Evolutionary conservation across 2,329 filamentous ascomycete species (phyloP).

Genomic region (Whalleya microplaca): DNA sequence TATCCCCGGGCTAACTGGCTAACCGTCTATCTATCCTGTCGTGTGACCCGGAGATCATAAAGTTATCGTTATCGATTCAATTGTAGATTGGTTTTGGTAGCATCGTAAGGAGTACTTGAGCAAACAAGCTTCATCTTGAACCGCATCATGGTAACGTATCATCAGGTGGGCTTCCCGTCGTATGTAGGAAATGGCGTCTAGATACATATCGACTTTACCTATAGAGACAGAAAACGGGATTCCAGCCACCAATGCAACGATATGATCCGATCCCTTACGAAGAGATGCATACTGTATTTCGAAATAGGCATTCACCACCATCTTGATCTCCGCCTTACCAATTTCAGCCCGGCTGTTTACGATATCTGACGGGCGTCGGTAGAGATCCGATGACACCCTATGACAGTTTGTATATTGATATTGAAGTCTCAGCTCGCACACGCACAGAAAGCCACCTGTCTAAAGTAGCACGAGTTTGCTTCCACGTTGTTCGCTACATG

Average conservation of each 20-base stretch:
- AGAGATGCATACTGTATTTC: no score
- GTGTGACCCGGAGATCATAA: conserved; percentile 10
- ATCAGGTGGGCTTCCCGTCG: not conserved
- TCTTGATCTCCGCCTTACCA: no score
- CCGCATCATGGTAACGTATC: not conserved
- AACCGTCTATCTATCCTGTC: conserved; percentile 6
- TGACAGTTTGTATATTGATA: not conserved
- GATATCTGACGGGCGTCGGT: not conserved
- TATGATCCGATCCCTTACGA: no score
- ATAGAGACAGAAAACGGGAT: not conserved
- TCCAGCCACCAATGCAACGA: no score
- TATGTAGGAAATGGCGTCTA: not conserved
- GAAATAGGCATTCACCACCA: no score
- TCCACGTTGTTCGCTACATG: no score
- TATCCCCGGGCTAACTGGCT: no score
- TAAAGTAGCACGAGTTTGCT: not conserved
- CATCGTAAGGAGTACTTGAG: not conserved
- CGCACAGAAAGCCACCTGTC: not conserved
- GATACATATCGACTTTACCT: not conserved
- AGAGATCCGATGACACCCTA: not conserved
- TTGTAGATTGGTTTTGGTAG: not conserved
- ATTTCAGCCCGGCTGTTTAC: not conserved
- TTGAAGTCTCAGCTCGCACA: not conserved
- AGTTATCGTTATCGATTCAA: conserved; percentile 2
- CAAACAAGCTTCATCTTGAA: not conserved